These are phyloP conservation scores for Phytopythium mirpurense DNA, from an alignment of 352 stramenopile species.

Conservation along the genomic window DNA sequence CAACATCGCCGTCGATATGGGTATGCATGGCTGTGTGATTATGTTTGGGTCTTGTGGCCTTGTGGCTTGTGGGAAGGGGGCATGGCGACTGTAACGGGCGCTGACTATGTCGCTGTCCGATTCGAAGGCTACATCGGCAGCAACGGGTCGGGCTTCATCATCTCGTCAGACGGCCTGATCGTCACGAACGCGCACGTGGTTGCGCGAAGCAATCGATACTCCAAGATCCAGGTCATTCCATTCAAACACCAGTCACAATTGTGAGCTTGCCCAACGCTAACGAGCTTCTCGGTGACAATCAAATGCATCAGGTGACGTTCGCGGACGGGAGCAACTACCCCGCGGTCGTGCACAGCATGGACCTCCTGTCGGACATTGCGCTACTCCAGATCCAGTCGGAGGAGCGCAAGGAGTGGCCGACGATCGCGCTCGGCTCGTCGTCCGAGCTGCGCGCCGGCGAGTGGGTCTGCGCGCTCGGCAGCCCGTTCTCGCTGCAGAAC, in stretches of 20 bases:
- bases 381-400: slow-evolving; percentile 81
- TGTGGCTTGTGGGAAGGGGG: too few relatives aligned
- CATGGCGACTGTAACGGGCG: too few relatives aligned
- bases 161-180: slow-evolving; percentile 79
- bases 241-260: background rate
- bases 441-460: slow-evolving; percentile 82
- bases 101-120: background rate
- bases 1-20: slow-evolving; percentile 73
- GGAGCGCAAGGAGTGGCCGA: slow-evolving; percentile 55
- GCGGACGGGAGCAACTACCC: slow-evolving; percentile 75
- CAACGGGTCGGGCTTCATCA: slow-evolving; percentile 92
- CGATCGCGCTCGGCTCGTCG: slow-evolving; percentile 66
- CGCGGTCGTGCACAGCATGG: slow-evolving; percentile 77
- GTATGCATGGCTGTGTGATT: slow-evolving; percentile 12
- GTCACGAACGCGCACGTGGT: slow-evolving; percentile 93
- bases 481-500: slow-evolving; percentile 88
- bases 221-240: slow-evolving; percentile 59
- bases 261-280: background rate
- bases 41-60: too few relatives aligned
- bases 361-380: slow-evolving; percentile 88
- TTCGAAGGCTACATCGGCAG: slow-evolving; percentile 52
- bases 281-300: background rate
- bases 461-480: slow-evolving; percentile 91
- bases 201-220: slow-evolving; percentile 72
- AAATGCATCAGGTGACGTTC: slow-evolving; percentile 84